Evolutionary conservation across 2,329 filamentous ascomycete genomes (phyloP).

Genomic region (Parascedosporium putredinis): DNA sequence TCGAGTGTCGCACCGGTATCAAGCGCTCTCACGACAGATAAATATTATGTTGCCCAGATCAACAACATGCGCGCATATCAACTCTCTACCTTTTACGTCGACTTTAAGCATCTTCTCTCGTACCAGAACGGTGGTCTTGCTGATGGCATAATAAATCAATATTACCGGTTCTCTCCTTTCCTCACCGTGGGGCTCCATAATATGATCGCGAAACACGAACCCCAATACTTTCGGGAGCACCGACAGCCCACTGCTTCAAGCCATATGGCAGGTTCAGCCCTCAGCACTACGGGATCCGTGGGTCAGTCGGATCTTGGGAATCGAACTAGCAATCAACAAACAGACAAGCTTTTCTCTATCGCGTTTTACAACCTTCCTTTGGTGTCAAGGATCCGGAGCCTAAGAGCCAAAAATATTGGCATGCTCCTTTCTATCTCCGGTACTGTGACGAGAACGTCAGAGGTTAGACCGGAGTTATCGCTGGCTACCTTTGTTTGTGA

Average conservation of each 20-base stretch:
- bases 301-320: slow-evolving; percentile 57
- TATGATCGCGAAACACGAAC: slow-evolving; percentile 88
- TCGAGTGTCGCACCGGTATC: slow-evolving; percentile 54
- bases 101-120: slow-evolving; percentile 72
- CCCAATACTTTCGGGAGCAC: slow-evolving; percentile 87
- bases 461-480: slow-evolving; percentile 88
- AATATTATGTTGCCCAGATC: slow-evolving; percentile 78
- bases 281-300: slow-evolving; percentile 49
- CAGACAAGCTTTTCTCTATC: slow-evolving; percentile 88
- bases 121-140: slow-evolving; percentile 73
- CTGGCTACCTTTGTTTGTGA: slow-evolving; percentile 89
- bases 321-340: slow-evolving; percentile 84
- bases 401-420: slow-evolving; percentile 84
- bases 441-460: slow-evolving; percentile 91
- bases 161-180: slow-evolving; percentile 92
- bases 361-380: slow-evolving; percentile 90
- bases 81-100: slow-evolving; percentile 78
- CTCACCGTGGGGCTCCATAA: slow-evolving; percentile 82
- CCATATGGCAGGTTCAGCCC: slow-evolving; percentile 57
- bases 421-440: slow-evolving; percentile 92
- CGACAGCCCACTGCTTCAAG: slow-evolving; percentile 71
- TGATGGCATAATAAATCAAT: slow-evolving; percentile 76
- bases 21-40: slow-evolving; percentile 64
- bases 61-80: slow-evolving; percentile 63
- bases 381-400: slow-evolving; percentile 72